These are phyloP conservation scores for Sequoia sempervirens DNA, from an alignment of 75 land plant species.

Conservation along the genomic window DNA sequence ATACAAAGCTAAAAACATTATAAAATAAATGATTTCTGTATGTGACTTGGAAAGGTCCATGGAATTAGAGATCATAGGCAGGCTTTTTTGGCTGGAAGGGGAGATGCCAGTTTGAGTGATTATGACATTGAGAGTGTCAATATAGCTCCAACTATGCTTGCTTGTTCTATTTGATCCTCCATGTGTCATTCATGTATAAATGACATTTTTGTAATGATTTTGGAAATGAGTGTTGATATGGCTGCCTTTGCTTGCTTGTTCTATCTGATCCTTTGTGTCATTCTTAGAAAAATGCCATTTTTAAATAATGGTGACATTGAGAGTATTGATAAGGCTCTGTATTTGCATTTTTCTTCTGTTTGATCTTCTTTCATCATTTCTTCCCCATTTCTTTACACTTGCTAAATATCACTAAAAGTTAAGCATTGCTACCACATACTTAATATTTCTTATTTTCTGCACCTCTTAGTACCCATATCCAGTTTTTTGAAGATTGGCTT, in stretches of 20 bases:
- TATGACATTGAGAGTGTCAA: neutral
- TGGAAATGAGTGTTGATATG: neutral
- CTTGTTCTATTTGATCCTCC: neutral
- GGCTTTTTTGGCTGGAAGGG: neutral
- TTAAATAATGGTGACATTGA: neutral
- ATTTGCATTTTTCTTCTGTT: neutral
- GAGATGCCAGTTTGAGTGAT: neutral
- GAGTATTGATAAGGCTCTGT: neutral
- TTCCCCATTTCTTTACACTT: too few relatives aligned
- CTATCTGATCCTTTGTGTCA: neutral
- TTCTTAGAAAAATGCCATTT: neutral
- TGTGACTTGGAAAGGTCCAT: neutral
- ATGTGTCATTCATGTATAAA: neutral
- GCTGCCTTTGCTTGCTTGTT: neutral
- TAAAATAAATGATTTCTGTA: neutral
- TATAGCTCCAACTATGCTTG: too few relatives aligned
- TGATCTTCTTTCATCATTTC: neutral
- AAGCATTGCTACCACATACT: too few relatives aligned
- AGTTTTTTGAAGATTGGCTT: too few relatives aligned
- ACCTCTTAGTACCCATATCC: too few relatives aligned
- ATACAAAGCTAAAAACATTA: neutral
- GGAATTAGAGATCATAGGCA: neutral
- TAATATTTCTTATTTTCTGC: too few relatives aligned
- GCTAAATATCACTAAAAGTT: too few relatives aligned
- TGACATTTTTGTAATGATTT: neutral